Percentiles rank a stretch among this genome's conserved stretches.
Evolutionary conservation across 306 rosid genomes (phyloP).

Genomic region (Cyamopsis tetragonoloba): DNA sequence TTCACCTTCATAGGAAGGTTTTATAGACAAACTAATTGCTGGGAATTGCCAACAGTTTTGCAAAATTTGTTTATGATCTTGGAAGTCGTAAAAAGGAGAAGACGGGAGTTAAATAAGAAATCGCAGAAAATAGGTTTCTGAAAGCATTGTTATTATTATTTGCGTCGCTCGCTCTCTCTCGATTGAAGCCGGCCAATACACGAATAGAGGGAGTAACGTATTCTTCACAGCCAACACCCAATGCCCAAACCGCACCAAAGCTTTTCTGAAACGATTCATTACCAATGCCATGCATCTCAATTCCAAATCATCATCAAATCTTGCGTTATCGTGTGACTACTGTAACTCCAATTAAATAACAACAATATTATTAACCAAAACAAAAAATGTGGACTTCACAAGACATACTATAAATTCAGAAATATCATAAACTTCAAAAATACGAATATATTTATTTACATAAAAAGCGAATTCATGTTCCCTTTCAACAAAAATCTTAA

Average conservation of each 20-base stretch:
- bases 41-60: constrained; percentile 30
- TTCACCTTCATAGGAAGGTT: constrained; percentile 29
- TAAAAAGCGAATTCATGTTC: too few relatives aligned
- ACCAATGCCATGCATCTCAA: not conserved
- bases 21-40: not conserved
- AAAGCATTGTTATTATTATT: not conserved
- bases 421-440: too few relatives aligned
- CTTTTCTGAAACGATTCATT: not conserved
- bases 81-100: not conserved
- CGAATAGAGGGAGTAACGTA: constrained; percentile 28
- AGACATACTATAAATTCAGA: too few relatives aligned
- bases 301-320: not conserved
- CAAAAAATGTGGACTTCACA: too few relatives aligned
- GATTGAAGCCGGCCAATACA: not conserved
- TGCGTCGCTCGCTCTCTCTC: not conserved
- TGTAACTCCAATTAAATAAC: too few relatives aligned
- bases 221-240: constrained; percentile 36
- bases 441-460: too few relatives aligned
- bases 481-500: too few relatives aligned
- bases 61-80: not conserved
- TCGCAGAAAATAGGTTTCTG: not conserved
- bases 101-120: not conserved
- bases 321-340: too few relatives aligned
- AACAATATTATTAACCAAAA: too few relatives aligned
- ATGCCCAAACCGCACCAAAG: not conserved